Base-by-base conservation (phyloP, 768 basidiomycete genomes). In the Polyporus arcularius region DNA sequence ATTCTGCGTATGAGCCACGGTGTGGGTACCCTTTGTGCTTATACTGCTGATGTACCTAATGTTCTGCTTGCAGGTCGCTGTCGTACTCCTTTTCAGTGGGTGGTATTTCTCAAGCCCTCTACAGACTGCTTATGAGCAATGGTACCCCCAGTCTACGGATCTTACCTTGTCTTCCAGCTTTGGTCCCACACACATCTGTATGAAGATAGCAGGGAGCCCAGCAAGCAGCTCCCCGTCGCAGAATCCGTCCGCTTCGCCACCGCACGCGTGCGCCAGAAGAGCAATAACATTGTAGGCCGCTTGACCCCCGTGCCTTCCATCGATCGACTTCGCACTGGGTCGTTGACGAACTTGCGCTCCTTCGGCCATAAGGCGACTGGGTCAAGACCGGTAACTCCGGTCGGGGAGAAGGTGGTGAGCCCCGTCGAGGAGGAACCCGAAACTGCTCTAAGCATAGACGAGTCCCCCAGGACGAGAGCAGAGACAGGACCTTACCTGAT, bases 101-200 rank as follows among this genome's bases (percentile, higher is more conserved):
- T 71, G 63, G 15, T n/a, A 2, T 18, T 10, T 39, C 30, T n/a
- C 51, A 14, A 45, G 11, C 28, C 28, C 18, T 39, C 52, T 30
- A 3, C 31, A 60, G 10, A 48, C 21, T 16, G 42, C 4, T 16
- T 6, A 43, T 48, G 28, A 26, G 21, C 46, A 35, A 26, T 3
- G 28, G 8, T 26, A 4, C 3, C 12, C 28, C 8, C 52, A 92
- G 90, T 92, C 61, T 94, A 95, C 67, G 70, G 67, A 2, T 80
- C 79, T n/a, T 92, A 90, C 66, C 80, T 94, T 16, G 72, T 89
- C 61, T 94, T 94, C 74, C 92, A 93, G 70, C 76, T 92, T 3
- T 89, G 80, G 76, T 92, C 91, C 0, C 92, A 94, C 70, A 83
- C 86, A 4, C 77, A 85, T 64, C 78, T 94, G 15, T 94, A 90